These are phyloP conservation scores for Penicillium sp. DNA, from an alignment of 2,329 filamentous ascomycete genomes.

Conservation along the genomic window DNA sequence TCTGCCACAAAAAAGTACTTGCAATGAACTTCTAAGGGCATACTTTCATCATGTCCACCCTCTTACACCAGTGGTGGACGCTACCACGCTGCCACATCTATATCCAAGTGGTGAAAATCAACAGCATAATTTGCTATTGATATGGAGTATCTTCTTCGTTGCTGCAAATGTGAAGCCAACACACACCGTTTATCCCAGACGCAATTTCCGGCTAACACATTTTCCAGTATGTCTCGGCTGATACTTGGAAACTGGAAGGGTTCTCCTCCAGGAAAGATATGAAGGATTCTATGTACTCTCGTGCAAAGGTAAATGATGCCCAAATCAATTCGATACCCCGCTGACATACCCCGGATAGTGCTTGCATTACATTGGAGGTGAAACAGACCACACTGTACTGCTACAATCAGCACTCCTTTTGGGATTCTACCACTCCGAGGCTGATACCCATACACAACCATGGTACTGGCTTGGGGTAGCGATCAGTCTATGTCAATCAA, in stretches of 20 bases:
- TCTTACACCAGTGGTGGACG: constrained; percentile 41
- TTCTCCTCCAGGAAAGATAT: constrained; percentile 37
- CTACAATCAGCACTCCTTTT: constrained; percentile 48
- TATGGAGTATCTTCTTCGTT: constrained; percentile 46
- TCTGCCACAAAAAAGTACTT: constrained; percentile 31
- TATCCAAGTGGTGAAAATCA: constrained; percentile 29
- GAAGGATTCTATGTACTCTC: constrained; percentile 41
- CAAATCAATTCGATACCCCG: background rate
- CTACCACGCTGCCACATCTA: constrained; percentile 28
- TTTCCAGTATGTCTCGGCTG: constrained; percentile 27
- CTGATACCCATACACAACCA: constrained; percentile 45
- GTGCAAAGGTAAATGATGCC: constrained; percentile 38
- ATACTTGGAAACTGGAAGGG: constrained; percentile 32
- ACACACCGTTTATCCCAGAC: background rate
- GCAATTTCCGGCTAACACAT: background rate
- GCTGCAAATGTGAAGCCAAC: constrained; percentile 31
- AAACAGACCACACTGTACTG: constrained; percentile 26
- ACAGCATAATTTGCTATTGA: constrained; percentile 38
- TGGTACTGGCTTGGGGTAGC: constrained; percentile 53
- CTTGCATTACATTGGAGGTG: constrained; percentile 4
- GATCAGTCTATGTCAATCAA: constrained; percentile 45
- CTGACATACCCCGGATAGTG: background rate
- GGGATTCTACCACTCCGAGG: constrained; percentile 46
- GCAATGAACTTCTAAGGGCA: constrained; percentile 34
- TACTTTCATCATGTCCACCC: constrained; percentile 45